Conservation (phyloP, 805 yeast species). For the Wickerhamiella sorbophila region DNA sequence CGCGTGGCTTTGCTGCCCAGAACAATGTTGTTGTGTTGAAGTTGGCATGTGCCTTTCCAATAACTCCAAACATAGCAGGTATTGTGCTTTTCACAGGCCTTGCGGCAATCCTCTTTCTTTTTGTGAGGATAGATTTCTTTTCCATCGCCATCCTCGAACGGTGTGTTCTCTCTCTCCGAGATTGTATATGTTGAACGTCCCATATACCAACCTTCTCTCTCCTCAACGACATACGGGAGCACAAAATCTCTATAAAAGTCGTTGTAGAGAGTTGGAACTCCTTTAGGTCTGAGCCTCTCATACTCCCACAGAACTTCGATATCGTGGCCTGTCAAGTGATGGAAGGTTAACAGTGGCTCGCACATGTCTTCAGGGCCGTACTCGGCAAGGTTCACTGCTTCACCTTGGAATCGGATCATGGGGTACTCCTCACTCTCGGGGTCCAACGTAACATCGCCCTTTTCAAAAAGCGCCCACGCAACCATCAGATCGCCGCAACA, state of each 20-base stretch:
- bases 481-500: slow-evolving; percentile 29
- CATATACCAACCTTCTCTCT: slow-evolving; percentile 18
- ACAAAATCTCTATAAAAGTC: slow-evolving; percentile 25
- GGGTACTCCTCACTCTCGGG: slow-evolving; percentile 6
- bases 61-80: slow-evolving; percentile 13
- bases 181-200: slow-evolving; percentile 1
- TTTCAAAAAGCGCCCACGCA: slow-evolving; percentile 20
- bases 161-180: background rate
- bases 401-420: slow-evolving; percentile 24
- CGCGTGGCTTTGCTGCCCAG: slow-evolving; percentile 10
- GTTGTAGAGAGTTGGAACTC: slow-evolving; percentile 17
- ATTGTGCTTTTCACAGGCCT: slow-evolving; percentile 6
- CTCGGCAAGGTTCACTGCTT: slow-evolving; percentile 17
- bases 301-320: slow-evolving; percentile 25
- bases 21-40: slow-evolving; percentile 4
- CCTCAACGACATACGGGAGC: slow-evolving; percentile 20
- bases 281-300: slow-evolving; percentile 18
- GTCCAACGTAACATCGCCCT: slow-evolving; percentile 12
- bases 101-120: slow-evolving; percentile 7
- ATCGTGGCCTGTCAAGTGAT: slow-evolving; percentile 23
- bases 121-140: slow-evolving; percentile 8
- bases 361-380: slow-evolving; percentile 21
- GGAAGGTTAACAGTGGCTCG: slow-evolving; percentile 23
- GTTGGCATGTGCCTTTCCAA: slow-evolving; percentile 8
- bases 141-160: background rate